Evolutionary conservation across 2,329 filamentous ascomycete species (phyloP).

Genomic region (Chrysosporium keratinophilum): DNA sequence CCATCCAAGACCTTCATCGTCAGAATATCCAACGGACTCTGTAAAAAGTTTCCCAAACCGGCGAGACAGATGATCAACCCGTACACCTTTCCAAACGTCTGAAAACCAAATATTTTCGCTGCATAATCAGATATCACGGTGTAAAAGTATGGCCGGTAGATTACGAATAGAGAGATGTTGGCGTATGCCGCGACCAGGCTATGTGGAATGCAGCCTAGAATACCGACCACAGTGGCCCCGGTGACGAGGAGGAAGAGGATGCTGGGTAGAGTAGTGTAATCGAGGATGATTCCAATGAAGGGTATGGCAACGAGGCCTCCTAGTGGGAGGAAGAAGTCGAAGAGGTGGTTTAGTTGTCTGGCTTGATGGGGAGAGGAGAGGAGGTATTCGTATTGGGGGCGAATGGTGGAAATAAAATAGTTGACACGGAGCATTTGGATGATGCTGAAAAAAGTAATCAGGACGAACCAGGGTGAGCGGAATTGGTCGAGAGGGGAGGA

Average conservation of each 20-base stretch:
- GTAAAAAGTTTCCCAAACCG: conserved; percentile 71
- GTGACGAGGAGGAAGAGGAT: conserved; percentile 61
- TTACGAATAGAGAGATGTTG: conserved; percentile 72
- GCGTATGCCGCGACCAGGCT: conserved; percentile 57
- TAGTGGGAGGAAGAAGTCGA: conserved; percentile 69
- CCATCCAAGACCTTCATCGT: conserved; percentile 61
- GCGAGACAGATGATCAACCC: conserved; percentile 79
- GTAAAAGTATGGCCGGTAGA: conserved; percentile 84
- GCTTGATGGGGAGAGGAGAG: conserved; percentile 54
- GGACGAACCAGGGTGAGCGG: conserved; percentile 68
- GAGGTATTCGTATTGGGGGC: conserved; percentile 69
- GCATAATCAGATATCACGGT: conserved; percentile 81
- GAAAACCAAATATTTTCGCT: conserved; percentile 86
- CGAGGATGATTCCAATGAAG: conserved; percentile 71
- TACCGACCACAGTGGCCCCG: conserved; percentile 62
- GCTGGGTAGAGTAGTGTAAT: conserved; percentile 61
- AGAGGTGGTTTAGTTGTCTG: conserved; percentile 66
- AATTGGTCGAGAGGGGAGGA: conserved; percentile 63
- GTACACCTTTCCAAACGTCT: conserved; percentile 85
- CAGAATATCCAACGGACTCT: conserved; percentile 66
- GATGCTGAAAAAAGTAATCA: conserved; percentile 68
- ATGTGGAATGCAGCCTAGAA: conserved; percentile 63
- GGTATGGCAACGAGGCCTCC: conserved; percentile 74
- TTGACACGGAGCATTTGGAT: conserved; percentile 70
- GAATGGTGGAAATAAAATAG: conserved; percentile 76